Conservation (phyloP, 2,329 filamentous ascomycete genomes). For the Colletotrichum lupini region DNA sequence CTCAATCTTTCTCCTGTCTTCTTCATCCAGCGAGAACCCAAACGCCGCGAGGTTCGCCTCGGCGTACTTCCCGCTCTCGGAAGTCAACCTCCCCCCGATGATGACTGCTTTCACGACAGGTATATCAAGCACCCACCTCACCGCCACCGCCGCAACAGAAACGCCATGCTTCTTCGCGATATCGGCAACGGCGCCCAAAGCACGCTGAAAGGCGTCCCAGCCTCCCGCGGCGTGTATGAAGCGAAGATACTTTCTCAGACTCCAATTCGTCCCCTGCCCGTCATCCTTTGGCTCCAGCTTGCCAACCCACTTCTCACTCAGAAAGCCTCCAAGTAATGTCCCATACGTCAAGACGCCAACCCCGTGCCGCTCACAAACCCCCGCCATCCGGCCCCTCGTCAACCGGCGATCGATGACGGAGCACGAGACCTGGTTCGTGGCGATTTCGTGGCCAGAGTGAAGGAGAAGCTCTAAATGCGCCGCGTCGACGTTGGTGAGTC, state of each 20-base stretch:
- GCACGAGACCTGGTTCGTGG: slow-evolving; percentile 28
- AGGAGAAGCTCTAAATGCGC: slow-evolving; percentile 22
- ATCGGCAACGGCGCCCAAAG: slow-evolving; percentile 48
- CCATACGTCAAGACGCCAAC: slow-evolving; percentile 22
- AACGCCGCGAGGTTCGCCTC: slow-evolving; percentile 38
- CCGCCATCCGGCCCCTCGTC: not conserved
- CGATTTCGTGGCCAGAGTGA: slow-evolving; percentile 9
- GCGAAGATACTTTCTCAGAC: slow-evolving; percentile 46
- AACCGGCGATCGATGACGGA: slow-evolving; percentile 17
- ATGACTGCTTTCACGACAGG: slow-evolving; percentile 61
- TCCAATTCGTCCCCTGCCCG: slow-evolving; percentile 36
- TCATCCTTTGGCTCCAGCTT: slow-evolving; percentile 29
- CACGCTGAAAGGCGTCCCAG: slow-evolving; percentile 57
- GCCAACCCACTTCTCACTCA: slow-evolving; percentile 39
- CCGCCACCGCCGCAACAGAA: slow-evolving; percentile 58
- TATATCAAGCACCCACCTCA: slow-evolving; percentile 61
- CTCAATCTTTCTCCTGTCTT: slow-evolving; percentile 36
- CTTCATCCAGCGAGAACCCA: slow-evolving; percentile 38
- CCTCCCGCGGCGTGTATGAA: slow-evolving; percentile 50
- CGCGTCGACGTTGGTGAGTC: slow-evolving; percentile 28
- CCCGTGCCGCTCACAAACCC: not conserved
- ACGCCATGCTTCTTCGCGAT: slow-evolving; percentile 55
- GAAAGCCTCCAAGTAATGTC: slow-evolving; percentile 36
- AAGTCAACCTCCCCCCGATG: slow-evolving; percentile 43
- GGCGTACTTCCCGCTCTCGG: slow-evolving; percentile 42